These are phyloP conservation scores for Tetragonia tetragonoides DNA, from an alignment of 148 eudicot species.

Conservation along the genomic window DNA sequence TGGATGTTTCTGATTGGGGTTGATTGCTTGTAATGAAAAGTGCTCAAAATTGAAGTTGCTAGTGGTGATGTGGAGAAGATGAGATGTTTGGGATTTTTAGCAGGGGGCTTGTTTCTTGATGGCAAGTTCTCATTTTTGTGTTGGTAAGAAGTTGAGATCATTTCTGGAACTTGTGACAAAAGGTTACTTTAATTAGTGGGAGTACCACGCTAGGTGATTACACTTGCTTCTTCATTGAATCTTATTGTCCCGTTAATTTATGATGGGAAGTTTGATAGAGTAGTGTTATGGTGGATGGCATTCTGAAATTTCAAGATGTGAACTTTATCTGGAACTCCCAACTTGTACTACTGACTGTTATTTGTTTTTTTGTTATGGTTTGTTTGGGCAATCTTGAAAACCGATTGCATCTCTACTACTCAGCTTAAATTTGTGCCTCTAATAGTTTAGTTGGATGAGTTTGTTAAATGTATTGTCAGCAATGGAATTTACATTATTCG, in stretches of 20 bases:
- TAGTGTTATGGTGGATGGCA: too few species aligned
- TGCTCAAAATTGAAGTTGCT: not conserved
- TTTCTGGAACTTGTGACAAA: not conserved
- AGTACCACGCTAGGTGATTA: too few species aligned
- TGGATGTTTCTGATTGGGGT: not conserved
- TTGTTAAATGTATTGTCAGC: not conserved
- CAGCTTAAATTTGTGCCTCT: not conserved
- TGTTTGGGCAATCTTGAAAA: not conserved
- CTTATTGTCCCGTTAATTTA: too few species aligned
- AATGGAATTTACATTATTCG: not conserved
- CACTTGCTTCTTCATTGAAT: too few species aligned
- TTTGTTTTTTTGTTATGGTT: not conserved
- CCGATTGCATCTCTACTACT: not conserved
- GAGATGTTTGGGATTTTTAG: not conserved
- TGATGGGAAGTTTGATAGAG: too few species aligned
- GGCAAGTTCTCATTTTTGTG: too few species aligned
- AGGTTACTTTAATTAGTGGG: too few species aligned
- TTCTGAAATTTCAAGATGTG: too few species aligned
- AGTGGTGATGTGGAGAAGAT: not conserved
- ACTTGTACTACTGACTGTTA: too few species aligned
- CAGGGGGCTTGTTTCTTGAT: not conserved
- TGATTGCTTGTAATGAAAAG: not conserved
- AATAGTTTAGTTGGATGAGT: not conserved
- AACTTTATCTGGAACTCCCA: too few species aligned
- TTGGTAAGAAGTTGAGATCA: not conserved